Evolutionary conservation across 2,329 filamentous ascomycete genomes (phyloP), one percentile per base, ranked within the genome.

Genomic region (Thelonectria olida): DNA sequence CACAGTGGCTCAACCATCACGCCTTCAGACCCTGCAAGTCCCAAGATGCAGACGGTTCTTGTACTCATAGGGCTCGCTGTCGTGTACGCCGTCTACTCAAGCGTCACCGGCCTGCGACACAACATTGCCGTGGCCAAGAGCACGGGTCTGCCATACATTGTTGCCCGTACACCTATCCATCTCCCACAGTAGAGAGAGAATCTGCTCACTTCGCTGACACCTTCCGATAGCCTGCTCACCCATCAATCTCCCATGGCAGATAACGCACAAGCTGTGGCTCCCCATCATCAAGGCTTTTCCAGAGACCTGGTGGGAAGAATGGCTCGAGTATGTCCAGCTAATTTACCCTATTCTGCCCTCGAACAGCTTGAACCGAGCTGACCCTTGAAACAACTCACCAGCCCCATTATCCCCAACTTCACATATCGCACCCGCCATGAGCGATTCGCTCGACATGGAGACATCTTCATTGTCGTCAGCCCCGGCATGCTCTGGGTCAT

Each of bases 401-500:
- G 86, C 42, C 76, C 85, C 65, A 71, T 90, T 65, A 72, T 79
- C n/a, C 84, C 84, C 2, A 86, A 91, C 67, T 91, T 87, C 82
- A 73, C 80, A 7, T 91, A 85, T 76, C 73, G 75, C n/a, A 73
- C 81, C 12, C 82, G 84, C 25, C 84, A 88, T 67, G 79, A 82
- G 19, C 80, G 85, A 15, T 93, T 89, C 70, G 78, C 83, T 25
- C 79, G 82, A 15, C 71, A 87, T 9, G 88, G 87, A 42, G 89
- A 93, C 66, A 81, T 84, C 12, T 89, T 92, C 68, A 67, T 93
- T 7, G 68, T 88, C n/a, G 89, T 89, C 7, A 83, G 87, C 0
- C 88, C 90, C 0, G 78, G 79, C 7, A 74, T 73, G 31, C 79
- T 88, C 15, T 72, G 82, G 17, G 67, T 91, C 34, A 85, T 83